A percentile compares a stretch with the other conserved stretches of the same genome.
phyloP scores from a whole-genome alignment of 2,329 filamentous ascomycete species.

The Rugonectria rugulosa region DNA sequence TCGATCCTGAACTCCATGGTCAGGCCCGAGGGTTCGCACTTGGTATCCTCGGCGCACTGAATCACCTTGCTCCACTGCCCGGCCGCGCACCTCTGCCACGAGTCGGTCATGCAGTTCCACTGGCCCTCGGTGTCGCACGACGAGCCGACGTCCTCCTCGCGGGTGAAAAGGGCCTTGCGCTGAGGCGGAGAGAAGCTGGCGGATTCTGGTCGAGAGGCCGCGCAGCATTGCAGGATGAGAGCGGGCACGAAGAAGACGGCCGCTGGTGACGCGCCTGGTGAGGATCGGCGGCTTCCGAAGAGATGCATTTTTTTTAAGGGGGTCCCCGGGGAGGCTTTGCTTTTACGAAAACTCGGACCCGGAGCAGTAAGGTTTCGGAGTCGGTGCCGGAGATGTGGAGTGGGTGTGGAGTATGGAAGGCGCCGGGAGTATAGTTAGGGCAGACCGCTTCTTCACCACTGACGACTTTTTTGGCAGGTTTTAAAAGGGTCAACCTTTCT shows the following conservation, averaged over 20 bases:
- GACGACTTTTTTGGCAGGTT: neutral
- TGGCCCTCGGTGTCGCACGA: conserved; percentile 57
- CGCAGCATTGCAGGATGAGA: conserved; percentile 10
- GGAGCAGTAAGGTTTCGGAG: conserved; percentile 21
- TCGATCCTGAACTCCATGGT: conserved; percentile 25
- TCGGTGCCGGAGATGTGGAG: conserved; percentile 19
- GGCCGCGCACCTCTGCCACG: conserved; percentile 59
- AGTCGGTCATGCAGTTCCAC: conserved; percentile 61
- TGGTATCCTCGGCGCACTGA: conserved; percentile 52
- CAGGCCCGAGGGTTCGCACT: conserved; percentile 53
- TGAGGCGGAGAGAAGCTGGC: neutral
- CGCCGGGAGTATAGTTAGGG: neutral
- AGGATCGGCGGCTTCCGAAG: neutral
- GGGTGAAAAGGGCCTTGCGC: conserved; percentile 18
- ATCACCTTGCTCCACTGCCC: conserved; percentile 57
- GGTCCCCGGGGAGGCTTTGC: no score
- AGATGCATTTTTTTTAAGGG: no score
- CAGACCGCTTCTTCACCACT: conserved; percentile 1
- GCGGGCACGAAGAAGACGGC: conserved; percentile 20
- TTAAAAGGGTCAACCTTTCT: neutral
- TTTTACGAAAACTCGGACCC: conserved; percentile 1
- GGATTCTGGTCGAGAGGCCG: conserved; percentile 9
- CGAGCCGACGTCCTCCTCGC: conserved; percentile 45
- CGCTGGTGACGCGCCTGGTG: conserved; percentile 5
- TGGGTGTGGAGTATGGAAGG: conserved; percentile 19